Base-by-base conservation (phyloP, 2,329 filamentous ascomycete species). In the Didymellaceae sp. region DNA sequence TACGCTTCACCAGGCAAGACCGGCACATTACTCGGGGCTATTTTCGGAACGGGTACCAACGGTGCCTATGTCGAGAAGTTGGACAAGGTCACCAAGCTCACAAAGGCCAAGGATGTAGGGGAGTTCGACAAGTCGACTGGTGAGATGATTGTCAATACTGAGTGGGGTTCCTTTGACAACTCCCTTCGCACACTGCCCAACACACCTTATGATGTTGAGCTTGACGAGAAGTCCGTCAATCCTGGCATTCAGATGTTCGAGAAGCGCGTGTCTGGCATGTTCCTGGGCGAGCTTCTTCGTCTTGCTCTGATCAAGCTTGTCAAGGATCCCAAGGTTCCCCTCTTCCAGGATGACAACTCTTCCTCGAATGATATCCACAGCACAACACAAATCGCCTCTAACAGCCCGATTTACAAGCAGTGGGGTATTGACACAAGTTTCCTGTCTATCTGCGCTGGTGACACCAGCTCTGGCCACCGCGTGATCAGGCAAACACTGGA, bases 151-250 rank as follows among this genome's bases (percentile, higher is more conserved):
- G 84, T 99, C 76, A 99, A 99, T 77, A 93, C 90, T 1, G 94
- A 99, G 77, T 99, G 94, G 94, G 94, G 94, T 55, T 96, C 91
- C 49, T 99, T 99, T 67, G 94, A 99, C 76, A 97, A 97, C 77
- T 84, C 89, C 63, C 85, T 97, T 59, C 90, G 87, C 62, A 89
- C 96, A 16, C 81, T 99, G 31, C 94, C 93, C 35, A 88, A 86
- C 65, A 97, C 93, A 0, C 78, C 84, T 0, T 97, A 91, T 77
- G 94, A 99, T 70, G 77, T 80, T 40, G 82, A 85, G 49, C 81
- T 99, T 18, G 93, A 99, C 74, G 77, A 79, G 48, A 85, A 87
- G 53, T 94, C 88, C 59, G 86, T 90, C 63, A 97, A 99, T 74
- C 93, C 92, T 0, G 94, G 94, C 20, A 86, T 96, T 55, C 94